A percentile compares a stretch with the other conserved stretches of the same genome.
phyloP scores from a whole-genome alignment of 2,329 filamentous ascomycete genomes.

The Fusarium sp. region DNA sequence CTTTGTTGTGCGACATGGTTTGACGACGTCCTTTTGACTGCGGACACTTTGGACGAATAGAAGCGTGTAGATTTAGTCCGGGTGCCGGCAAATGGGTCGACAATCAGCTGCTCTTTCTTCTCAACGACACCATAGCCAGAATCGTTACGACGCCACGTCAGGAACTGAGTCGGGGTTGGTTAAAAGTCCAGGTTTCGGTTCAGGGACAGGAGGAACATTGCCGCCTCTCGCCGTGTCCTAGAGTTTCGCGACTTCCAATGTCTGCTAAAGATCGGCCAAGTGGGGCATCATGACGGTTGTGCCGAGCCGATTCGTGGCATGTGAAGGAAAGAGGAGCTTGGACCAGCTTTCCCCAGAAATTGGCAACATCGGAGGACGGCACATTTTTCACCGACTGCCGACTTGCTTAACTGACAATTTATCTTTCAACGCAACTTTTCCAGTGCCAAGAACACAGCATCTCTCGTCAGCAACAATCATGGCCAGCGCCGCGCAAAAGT shows the following conservation, averaged over 20 bases:
- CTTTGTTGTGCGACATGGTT: constrained; percentile 46
- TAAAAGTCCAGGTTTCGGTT: constrained; percentile 23
- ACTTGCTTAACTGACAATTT: constrained; percentile 12
- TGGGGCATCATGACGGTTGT: constrained; percentile 33
- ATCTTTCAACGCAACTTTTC: constrained; percentile 8
- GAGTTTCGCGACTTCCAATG: constrained; percentile 16
- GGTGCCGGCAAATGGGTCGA: constrained; percentile 26
- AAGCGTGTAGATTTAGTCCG: constrained; percentile 11
- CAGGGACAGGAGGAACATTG: constrained; percentile 10
- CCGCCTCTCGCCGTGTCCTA: constrained; percentile 10
- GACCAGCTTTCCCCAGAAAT: constrained; percentile 41
- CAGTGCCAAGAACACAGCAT: neutral
- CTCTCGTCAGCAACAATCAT: constrained; percentile 40
- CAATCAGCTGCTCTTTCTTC: constrained; percentile 26
- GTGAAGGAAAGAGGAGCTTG: constrained; percentile 40
- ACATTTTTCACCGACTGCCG: constrained; percentile 11
- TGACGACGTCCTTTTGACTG: constrained; percentile 7
- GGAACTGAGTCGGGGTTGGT: constrained; percentile 9
- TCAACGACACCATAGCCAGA: constrained; percentile 36
- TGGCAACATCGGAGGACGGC: constrained; percentile 25
- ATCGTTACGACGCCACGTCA: constrained; percentile 17
- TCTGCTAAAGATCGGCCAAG: constrained; percentile 35
- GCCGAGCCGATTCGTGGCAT: constrained; percentile 39
- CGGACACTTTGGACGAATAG: constrained; percentile 14
- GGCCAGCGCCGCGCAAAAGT: constrained; percentile 48